Evolutionary conservation across 176 grass and related monocot species (phyloP).

Genomic region (Ensete glaucum): DNA sequence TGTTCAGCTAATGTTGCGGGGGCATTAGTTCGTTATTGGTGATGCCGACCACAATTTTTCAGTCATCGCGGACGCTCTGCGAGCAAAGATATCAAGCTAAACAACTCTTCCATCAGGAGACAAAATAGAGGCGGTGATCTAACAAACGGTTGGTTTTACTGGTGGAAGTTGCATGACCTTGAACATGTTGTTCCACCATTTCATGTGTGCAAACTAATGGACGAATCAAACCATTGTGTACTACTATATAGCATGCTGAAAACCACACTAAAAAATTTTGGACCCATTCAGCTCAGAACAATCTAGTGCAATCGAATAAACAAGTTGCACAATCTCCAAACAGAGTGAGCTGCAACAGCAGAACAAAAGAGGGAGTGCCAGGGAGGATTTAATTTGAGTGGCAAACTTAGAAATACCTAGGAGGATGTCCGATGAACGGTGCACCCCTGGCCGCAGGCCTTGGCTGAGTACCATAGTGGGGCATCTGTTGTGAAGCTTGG

Average conservation of each 20-base stretch:
- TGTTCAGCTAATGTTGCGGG: too few relatives aligned
- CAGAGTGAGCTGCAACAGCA: background rate
- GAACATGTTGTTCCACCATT: too few relatives aligned
- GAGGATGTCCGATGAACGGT: constrained; percentile 28
- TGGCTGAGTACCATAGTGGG: constrained; percentile 30
- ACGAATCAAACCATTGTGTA: background rate
- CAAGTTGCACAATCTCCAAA: background rate
- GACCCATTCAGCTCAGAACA: background rate
- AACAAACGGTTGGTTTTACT: too few relatives aligned
- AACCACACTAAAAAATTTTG: background rate
- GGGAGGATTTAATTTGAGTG: background rate
- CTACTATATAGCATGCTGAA: background rate
- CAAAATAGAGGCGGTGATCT: too few relatives aligned
- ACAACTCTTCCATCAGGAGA: too few relatives aligned
- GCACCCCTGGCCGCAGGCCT: constrained; percentile 26
- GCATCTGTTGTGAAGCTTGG: constrained; percentile 42
- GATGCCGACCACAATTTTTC: too few relatives aligned
- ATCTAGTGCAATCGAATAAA: background rate
- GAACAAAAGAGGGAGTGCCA: background rate
- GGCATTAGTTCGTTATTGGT: too few relatives aligned
- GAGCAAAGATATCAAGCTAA: too few relatives aligned
- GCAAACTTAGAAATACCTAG: constrained; percentile 31
- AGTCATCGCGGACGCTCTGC: too few relatives aligned
- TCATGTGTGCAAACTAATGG: too few relatives aligned
- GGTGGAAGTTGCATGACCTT: too few relatives aligned